Conservation (phyloP, 2,329 filamentous ascomycete genomes). For the Trichoderma guizhouense region DNA sequence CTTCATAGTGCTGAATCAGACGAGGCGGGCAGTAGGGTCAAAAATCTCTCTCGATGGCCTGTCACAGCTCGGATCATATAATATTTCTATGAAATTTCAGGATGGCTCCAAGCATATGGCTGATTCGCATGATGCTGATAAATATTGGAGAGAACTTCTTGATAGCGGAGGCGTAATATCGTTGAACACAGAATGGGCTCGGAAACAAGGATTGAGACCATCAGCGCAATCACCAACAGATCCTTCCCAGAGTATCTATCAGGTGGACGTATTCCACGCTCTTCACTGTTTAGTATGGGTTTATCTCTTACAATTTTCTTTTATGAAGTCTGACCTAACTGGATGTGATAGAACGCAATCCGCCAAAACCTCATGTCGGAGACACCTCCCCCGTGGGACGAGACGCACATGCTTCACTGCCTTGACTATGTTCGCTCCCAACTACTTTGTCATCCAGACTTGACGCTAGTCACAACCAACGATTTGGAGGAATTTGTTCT, state of each 20-base stretch:
- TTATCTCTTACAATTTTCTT: not conserved
- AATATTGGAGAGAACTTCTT: not conserved
- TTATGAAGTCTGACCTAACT: not conserved
- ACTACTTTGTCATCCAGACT: slow-evolving; percentile 20
- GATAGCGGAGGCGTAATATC: slow-evolving; percentile 19
- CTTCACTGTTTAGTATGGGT: slow-evolving; percentile 19
- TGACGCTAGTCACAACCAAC: slow-evolving; percentile 18
- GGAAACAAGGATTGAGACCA: slow-evolving; percentile 12
- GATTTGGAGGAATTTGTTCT: slow-evolving; percentile 20
- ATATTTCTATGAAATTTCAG: not conserved
- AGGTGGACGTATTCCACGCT: slow-evolving; percentile 20
- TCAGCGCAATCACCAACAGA: slow-evolving; percentile 20
- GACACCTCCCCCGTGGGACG: slow-evolving; percentile 14
- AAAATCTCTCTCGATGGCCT: not conserved
- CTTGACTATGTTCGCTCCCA: slow-evolving; percentile 21
- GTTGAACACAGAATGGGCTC: slow-evolving; percentile 19
- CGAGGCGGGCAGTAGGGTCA: not conserved
- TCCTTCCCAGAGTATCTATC: slow-evolving; percentile 18
- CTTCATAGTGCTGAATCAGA: not conserved
- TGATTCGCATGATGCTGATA: not conserved
- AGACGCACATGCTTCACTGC: slow-evolving; percentile 21
- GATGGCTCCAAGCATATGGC: not conserved
- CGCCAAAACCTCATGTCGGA: slow-evolving; percentile 18
- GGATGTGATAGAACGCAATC: slow-evolving; percentile 11
- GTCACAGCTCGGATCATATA: not conserved